Conservation (phyloP, 345 rosid genomes). For the thale cress (Arabidopsis thaliana) region TAIR10.1 NC_003070.9:10869001-10869500, state of each 20-base stretch:
- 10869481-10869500: constrained; percentile 1
- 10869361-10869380: constrained; percentile 22
- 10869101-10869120: constrained; percentile 39
- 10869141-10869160: constrained; percentile 84
- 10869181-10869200: constrained; percentile 36
- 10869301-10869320: neutral
- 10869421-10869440: constrained; percentile 20
- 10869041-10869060: constrained; percentile 44
- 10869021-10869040: constrained; percentile 36
- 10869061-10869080: constrained; percentile 52
- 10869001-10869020: constrained; percentile 55
- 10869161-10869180: constrained; percentile 91
- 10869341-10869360: constrained; percentile 39
- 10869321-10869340: constrained; percentile 9
- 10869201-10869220: neutral
- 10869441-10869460: constrained; percentile 32
- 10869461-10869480: constrained; percentile 5
- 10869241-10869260: neutral
- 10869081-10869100: constrained; percentile 41
- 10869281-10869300: neutral
- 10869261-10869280: neutral
- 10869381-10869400: constrained; percentile 28
- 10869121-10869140: constrained; percentile 42
- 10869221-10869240: constrained; percentile 11
- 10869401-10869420: constrained; percentile 7